Base-by-base conservation (phyloP, 2,329 filamentous ascomycete genomes). In the Fusarium floridanum region DNA sequence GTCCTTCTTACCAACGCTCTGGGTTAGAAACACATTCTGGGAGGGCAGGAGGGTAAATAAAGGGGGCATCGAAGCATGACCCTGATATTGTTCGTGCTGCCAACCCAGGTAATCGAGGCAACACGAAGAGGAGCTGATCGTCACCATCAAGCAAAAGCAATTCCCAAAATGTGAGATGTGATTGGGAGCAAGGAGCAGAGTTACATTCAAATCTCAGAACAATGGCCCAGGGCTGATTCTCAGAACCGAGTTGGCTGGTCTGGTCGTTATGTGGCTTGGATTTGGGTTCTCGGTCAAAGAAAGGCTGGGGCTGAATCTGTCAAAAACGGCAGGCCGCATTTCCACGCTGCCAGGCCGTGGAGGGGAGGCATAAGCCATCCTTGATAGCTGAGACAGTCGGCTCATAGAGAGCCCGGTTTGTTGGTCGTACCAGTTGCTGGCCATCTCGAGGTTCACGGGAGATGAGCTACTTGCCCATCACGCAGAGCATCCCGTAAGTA, bases 211-310 rank as follows among this genome's bases (percentile, higher is more conserved):
- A 77, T 61, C 43, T 68, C 53, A 70, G 62, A 67, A 68, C 57
- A 71, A 71, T 69, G 57, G 27, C 55, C 45, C 27, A 39, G 63
- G 61, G 64, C 50, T 64, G 55, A 61, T 24, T 57, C 56, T 39
- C 20, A 36, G 27, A 67, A 48, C 63, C 64, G 41, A 63, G 71
- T 73, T 75, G 66, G 67, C 45, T 70, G 63, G 50, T 20, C 63
- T 60, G 67, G 73, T 53, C 27, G 27, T 53, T 67, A 73, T 75
- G 75, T 77, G 75, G 76, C 76, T 67, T 75, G 71, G 63, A 71
- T 78, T 71, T 78, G 63, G 65, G 61, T 74, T 71, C 61, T 48
- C 32, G 43, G 48, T 60, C 60, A 32, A 72, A 68, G 61, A 32
- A 72, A 68, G 61, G 57, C 65, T 29, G 48, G 48, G 48, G 48